Percentiles rank a stretch among this genome's conserved stretches.
These are phyloP conservation scores for Annona cherimola DNA, from an alignment of 164 flowering plant species.

Conservation along the genomic window DNA sequence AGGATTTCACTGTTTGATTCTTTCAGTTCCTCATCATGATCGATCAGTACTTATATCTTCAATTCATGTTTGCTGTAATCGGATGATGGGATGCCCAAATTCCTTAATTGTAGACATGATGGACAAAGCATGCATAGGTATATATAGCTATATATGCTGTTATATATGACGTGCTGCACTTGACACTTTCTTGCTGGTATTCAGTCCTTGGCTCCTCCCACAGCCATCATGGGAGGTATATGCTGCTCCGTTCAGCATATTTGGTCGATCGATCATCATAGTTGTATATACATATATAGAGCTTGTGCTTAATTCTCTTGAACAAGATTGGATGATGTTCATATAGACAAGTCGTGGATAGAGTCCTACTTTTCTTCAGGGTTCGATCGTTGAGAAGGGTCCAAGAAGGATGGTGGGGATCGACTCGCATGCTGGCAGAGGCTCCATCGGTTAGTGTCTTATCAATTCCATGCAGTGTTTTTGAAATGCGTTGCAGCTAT, in stretches of 20 bases:
- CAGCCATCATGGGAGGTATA: too few species aligned
- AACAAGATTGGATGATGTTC: too few species aligned
- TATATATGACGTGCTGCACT: too few species aligned
- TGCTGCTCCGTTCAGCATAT: too few species aligned
- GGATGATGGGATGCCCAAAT: not conserved
- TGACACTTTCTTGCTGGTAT: too few species aligned
- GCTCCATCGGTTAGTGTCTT: not conserved
- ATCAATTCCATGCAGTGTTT: not conserved
- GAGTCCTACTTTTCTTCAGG: too few species aligned
- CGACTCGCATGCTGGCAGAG: not conserved
- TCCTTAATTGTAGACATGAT: not conserved
- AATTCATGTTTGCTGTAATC: not conserved
- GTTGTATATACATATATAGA: too few species aligned
- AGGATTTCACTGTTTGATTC: constrained; percentile 44
- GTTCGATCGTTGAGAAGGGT: too few species aligned
- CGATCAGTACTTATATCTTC: not conserved
- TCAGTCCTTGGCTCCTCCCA: too few species aligned
- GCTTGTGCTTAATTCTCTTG: too few species aligned
- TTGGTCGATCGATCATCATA: too few species aligned
- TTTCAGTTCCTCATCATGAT: constrained; percentile 47
- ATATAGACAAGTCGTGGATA: too few species aligned
- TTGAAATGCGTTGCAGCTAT: not conserved
- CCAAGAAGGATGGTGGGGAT: not conserved
- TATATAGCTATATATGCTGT: not conserved
- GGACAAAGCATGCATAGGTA: not conserved